A percentile compares a stretch with the other conserved stretches of the same genome.
Evolutionary conservation across 164 flowering plant species (phyloP).

Genomic region (Stephania yunnanensis): DNA sequence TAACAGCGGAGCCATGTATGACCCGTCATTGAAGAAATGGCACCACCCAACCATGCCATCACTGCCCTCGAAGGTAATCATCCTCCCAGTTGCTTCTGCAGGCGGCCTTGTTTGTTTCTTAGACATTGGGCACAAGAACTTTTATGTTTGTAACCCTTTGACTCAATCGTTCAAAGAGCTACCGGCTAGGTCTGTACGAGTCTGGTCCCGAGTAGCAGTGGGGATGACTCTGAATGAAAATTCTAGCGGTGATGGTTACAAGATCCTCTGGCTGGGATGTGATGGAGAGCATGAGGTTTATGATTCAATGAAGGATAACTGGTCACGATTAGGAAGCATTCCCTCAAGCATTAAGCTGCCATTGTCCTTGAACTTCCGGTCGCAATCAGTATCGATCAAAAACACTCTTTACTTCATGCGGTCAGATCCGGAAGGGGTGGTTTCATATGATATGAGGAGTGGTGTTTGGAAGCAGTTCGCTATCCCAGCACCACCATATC

Average conservation of each 20-base stretch:
- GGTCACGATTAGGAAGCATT: slow-evolving; percentile 76
- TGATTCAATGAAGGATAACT: slow-evolving; percentile 57
- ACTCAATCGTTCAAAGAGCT: slow-evolving; percentile 67
- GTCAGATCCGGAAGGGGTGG: slow-evolving; percentile 75
- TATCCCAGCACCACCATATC: slow-evolving; percentile 63
- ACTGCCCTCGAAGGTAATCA: slow-evolving; percentile 45
- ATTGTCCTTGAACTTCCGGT: slow-evolving; percentile 60
- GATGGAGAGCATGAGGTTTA: slow-evolving; percentile 83
- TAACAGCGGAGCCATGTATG: slow-evolving; percentile 72
- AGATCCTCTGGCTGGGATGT: slow-evolving; percentile 78
- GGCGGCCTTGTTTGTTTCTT: slow-evolving; percentile 89
- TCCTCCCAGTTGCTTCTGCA: slow-evolving; percentile 87
- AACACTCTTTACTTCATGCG: slow-evolving; percentile 71
- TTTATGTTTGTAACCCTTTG: slow-evolving; percentile 83
- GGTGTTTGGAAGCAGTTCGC: slow-evolving; percentile 75
- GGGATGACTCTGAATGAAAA: slow-evolving; percentile 68
- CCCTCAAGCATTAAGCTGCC: slow-evolving; percentile 65
- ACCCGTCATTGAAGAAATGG: slow-evolving; percentile 79
- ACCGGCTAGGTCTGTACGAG: slow-evolving; percentile 68
- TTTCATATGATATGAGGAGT: slow-evolving; percentile 59
- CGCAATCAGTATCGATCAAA: slow-evolving; percentile 60
- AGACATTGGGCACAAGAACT: slow-evolving; percentile 68
- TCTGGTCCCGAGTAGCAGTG: slow-evolving; percentile 85
- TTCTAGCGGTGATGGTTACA: slow-evolving; percentile 50
- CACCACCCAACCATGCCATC: slow-evolving; percentile 59